A percentile compares a stretch with the other conserved stretches of the same genome.
These are phyloP conservation scores for Plasmodium vinckei DNA, from an alignment of 169 alveolate species.

Conservation along the genomic window DNA sequence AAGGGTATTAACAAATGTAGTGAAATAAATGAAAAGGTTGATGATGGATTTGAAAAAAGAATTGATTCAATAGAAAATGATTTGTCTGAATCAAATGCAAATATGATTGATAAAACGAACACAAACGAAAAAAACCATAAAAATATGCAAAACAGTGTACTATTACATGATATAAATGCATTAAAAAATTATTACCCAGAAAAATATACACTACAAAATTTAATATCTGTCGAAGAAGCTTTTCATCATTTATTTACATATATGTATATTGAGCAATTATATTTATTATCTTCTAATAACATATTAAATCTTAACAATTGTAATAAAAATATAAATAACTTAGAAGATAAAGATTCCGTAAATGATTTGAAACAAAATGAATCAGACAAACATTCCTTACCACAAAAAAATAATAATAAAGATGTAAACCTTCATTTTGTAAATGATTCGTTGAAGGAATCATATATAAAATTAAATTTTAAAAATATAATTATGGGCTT, in stretches of 20 bases:
- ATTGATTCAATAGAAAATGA: slow-evolving; percentile 32
- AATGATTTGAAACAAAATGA: neutral
- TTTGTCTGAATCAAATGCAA: slow-evolving; percentile 45
- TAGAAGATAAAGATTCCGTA: neutral
- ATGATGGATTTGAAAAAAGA: neutral
- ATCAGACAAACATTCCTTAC: slow-evolving; percentile 8
- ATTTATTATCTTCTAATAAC: slow-evolving; percentile 50
- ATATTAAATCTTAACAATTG: slow-evolving; percentile 37
- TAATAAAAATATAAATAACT: neutral
- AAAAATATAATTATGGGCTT: slow-evolving; percentile 66
- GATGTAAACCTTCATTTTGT: slow-evolving; percentile 32
- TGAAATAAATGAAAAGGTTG: neutral
- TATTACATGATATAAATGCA: slow-evolving; percentile 32
- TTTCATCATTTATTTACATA: slow-evolving; percentile 69
- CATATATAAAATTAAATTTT: slow-evolving; percentile 59
- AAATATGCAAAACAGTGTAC: slow-evolving; percentile 49
- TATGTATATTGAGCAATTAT: slow-evolving; percentile 75
- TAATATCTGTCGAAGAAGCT: slow-evolving; percentile 64
- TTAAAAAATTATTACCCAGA: slow-evolving; percentile 42
- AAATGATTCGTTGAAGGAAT: slow-evolving; percentile 29
- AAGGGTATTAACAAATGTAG: neutral
- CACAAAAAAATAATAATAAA: slow-evolving; percentile 19
- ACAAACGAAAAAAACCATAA: slow-evolving; percentile 71
- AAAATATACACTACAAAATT: slow-evolving; percentile 52
- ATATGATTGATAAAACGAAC: slow-evolving; percentile 37